Evolutionary conservation across 139 green algal genomes (phyloP), one percentile per base, ranked within the genome.

Genomic region (Picochlorum sp.): DNA sequence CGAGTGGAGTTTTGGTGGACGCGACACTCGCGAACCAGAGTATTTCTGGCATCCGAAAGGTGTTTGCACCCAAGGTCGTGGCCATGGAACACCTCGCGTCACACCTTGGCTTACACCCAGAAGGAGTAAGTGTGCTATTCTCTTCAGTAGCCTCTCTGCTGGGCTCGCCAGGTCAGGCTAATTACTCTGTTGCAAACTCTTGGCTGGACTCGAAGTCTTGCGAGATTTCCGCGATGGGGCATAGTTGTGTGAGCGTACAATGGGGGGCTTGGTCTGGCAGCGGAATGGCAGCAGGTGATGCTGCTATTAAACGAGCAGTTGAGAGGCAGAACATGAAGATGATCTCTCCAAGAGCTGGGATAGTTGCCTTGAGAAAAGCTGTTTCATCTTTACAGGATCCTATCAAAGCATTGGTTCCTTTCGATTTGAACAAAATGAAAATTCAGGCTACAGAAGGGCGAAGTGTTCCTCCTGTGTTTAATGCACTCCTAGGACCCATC

Each of bases 141-240:
- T 78, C 72, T 23, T 78, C 72, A 14, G 69, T 78, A 28, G 86
- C 87, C 3, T 74, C 80, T 28, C 68, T 91, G 47, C 77, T 92
- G 44, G 85, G 87, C 20, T 73, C 78, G 2, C 65, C 82, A 24
- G 88, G 88, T 18, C 88, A 95, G 62, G 75, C 84, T 58, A 86
- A 81, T 70, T 95, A 95, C 71, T 67, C 65, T 58, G 69, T 77
- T 10, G 88, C 88, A 58, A 95, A 95, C 64, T 78, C 73, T 15
- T 70, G 58, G 0, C 64, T 95, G 61, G 85, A 92, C 45, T 69
- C 61, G 2, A 16, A 18, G 14, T 24, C 61, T 30, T 23, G 6
- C n/a, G 58, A 59, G 58, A 9, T 62, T 62, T 62, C n/a, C 68
- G 6, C 83, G 15, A 49, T 62, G 62, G 62, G 62, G 30, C 10